These are phyloP conservation scores for Pulicaria dysenterica DNA, from an alignment of 129 eudicot genomes.

Conservation along the genomic window DNA sequence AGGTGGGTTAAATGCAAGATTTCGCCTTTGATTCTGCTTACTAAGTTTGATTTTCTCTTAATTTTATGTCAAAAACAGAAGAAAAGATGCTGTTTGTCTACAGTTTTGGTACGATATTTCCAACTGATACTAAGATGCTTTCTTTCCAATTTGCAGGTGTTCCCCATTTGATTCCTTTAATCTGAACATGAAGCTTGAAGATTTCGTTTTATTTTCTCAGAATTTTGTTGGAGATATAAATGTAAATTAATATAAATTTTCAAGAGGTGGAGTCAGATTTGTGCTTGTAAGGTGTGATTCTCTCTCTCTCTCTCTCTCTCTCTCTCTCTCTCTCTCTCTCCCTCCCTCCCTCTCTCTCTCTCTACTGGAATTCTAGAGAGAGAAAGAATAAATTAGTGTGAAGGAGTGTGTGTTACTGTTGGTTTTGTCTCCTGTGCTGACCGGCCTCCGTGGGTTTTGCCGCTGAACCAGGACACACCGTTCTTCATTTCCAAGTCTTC, in stretches of 20 bases:
- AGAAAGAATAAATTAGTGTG: constrained; percentile 67
- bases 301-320: constrained; percentile 15
- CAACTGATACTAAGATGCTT: constrained; percentile 77
- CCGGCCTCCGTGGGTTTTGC: constrained; percentile 93
- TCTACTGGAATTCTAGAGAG: constrained; percentile 37
- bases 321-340: constrained; percentile 29
- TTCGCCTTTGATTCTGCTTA: constrained; percentile 21
- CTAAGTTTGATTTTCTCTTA: constrained; percentile 21
- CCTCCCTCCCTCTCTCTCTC: constrained; percentile 30
- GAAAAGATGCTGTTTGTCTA: constrained; percentile 85
- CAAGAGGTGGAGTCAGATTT: constrained; percentile 50
- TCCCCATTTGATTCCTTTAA: constrained; percentile 31
- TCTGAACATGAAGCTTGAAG: constrained; percentile 49
- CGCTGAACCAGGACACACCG: constrained; percentile 77
- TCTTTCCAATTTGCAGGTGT: constrained; percentile 63
- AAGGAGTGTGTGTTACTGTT: constrained; percentile 57
- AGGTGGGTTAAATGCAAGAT: constrained; percentile 33
- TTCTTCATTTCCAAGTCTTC: constrained; percentile 41
- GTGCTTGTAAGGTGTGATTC: constrained; percentile 46
- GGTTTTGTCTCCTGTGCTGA: constrained; percentile 87
- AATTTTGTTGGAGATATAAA: neutral
- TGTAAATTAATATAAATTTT: constrained; percentile 20
- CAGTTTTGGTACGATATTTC: constrained; percentile 59
- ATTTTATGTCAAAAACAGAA: constrained; percentile 28
- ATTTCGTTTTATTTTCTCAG: constrained; percentile 14